Base-by-base conservation (phyloP, 208 protist species). In the Trypanosoma caninum region DNA sequence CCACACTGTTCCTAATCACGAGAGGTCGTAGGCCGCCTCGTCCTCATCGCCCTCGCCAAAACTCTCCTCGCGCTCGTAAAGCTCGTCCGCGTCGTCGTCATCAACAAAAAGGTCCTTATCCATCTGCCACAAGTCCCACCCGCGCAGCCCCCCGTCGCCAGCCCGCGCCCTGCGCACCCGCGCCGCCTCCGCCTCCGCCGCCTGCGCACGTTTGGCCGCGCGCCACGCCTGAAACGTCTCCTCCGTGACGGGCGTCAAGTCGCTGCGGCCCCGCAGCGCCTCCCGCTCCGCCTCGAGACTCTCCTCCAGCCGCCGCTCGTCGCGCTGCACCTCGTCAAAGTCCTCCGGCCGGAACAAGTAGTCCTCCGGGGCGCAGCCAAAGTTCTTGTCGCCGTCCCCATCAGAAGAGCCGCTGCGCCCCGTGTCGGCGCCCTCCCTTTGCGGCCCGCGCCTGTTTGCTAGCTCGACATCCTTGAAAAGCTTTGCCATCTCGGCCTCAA, bases 291-390 rank as follows among this genome's bases (percentile, higher is more conserved):
- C 71, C 80, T 95, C 89, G 16, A 95, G 69, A 57, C 69, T 56
- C 74, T 95, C 89, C 80, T 95, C 89, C 34, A 95, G 76, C 2
- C 89, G 78, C 16, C 72, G 71, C 9, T 93, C 87, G 54, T 93
- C 86, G 50, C 74, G 59, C 67, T 85, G 82, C 35, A 93, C 82
- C 53, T 91, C 86, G 8, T 93, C 89, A 54, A 93, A 93, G 74
- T 95, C 89, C 51, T 93, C 89, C 14, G 89, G 84, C 13, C 78
- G 79, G 73, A 92, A 95, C 14, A 95, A 82, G 68, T 95, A 95
- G 16, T 89, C 82, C 3, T 93, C 89, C 0, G 89, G 83, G 47
- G 79, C 72, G 61, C 72, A 87, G 46, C 80, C 72, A 46, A 83
- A 74, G 18, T 76, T 71, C 20, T 70, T 68, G 34, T 80, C 76